Conservation (phyloP, 2,329 filamentous ascomycete genomes). For the Botrytis tulipae region DNA sequence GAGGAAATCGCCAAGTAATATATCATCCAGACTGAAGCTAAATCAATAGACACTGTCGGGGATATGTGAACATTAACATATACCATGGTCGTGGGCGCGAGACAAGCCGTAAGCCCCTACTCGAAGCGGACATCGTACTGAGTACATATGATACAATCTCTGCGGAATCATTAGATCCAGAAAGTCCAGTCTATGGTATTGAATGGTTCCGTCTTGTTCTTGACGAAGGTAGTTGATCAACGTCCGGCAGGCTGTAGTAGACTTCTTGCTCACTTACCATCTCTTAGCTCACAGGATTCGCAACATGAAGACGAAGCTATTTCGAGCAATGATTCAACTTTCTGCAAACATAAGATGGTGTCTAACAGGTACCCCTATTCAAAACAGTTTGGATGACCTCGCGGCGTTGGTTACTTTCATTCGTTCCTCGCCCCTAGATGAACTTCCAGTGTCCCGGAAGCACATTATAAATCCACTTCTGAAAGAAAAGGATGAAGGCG, state of each 20-base stretch:
- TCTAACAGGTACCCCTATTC: constrained; percentile 34
- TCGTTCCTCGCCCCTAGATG: constrained; percentile 19
- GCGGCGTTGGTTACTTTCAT: constrained; percentile 35
- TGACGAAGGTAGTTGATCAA: constrained; percentile 44
- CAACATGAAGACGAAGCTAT: constrained; percentile 45
- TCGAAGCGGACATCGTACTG: constrained; percentile 44
- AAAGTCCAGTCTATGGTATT: constrained; percentile 38
- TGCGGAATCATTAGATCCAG: constrained; percentile 38
- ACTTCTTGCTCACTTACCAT: background rate
- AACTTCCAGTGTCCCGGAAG: constrained; percentile 22
- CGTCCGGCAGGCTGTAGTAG: background rate
- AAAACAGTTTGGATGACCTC: constrained; percentile 38
- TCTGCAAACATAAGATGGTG: constrained; percentile 43
- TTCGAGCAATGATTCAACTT: constrained; percentile 45
- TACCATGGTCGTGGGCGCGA: constrained; percentile 42
- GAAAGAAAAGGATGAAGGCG: constrained; percentile 30
- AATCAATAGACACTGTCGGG: constrained; percentile 38
- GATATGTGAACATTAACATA: constrained; percentile 36
- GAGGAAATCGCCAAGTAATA: constrained; percentile 42
- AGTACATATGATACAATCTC: constrained; percentile 49
- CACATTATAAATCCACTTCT: constrained; percentile 28
- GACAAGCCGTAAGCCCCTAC: constrained; percentile 30
- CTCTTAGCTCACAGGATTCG: constrained; percentile 51
- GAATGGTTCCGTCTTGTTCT: constrained; percentile 46
- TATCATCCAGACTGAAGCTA: background rate